Base-by-base conservation (phyloP, 345 rosid genomes). In the Streptanthus diversifolius region DNA sequence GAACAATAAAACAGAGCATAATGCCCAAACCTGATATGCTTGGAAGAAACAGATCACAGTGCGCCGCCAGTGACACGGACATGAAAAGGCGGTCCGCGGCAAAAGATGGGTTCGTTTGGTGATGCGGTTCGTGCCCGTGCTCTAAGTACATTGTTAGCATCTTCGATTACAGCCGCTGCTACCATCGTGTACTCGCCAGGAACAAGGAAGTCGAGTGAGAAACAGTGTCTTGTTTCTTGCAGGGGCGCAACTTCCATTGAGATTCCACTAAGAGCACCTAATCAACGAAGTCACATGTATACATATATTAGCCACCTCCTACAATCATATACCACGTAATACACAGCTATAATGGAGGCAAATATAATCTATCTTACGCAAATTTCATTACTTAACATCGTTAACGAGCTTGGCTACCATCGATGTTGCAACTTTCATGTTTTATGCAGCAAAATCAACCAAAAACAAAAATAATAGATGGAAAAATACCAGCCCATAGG, bases 51-150 rank as follows among this genome's bases (percentile, higher is more conserved):
- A 35, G 22, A 68, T 71, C 53, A 47, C 84, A 83, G 80, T 30
- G 81, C 85, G n/a, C 87, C 81, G 22, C 98, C 99, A 10, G 79
- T 18, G 51, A 89, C 96, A 52, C 85, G 81, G 40, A 92, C 80
- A 60, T 85, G 96, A 55, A 88, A 95, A 4, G 97, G 98, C 12
- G 98, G 96, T 12, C 97, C 98, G n/a, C 95, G 88, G 18, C 97
- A 95, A 77, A 86, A 86, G 45, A 95, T 92, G 5, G 98, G 92
- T 76, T 95, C 98, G 25, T 90, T 92, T 8, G 89, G 77, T 1
- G 89, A 87, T 40, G 79, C 82, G 0, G 90, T 83, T 79, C 77
- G 85, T 13, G 99, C 97, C 44, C 97, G 84, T 60, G 95, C 86
- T 79, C 99, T 81, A 39, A 95, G 89, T 58, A 92, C 79, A 55